Evolutionary conservation across 2,329 filamentous ascomycete species (phyloP), one percentile per base, ranked within the genome.

Genomic region (Atkinsonella texensis): DNA sequence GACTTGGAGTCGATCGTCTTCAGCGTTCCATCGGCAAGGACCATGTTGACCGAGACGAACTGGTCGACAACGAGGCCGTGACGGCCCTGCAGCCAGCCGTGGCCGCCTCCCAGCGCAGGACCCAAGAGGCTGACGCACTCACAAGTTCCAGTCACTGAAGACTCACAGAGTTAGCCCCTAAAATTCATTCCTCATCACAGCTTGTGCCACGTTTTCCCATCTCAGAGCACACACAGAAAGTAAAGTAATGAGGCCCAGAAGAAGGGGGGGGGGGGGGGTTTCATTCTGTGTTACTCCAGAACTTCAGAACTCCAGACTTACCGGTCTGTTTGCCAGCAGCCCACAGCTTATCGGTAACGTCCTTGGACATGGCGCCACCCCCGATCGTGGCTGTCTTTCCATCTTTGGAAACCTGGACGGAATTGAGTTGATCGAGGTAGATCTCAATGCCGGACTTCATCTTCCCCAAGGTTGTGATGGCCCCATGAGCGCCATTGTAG

Each of bases 21-120:
- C 46, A 69, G 48, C 10, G 60, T 67, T 13, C 77, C 76, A 54
- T 76, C 63, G 5, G 75, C 74, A 1, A 79, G 66, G 0, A 80
- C 75, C 1, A 81, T 58, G 20, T 74, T 70, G 63, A 76, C 63
- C 0, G 72, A 74, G 7, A 76, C 53, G 38, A 80, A 70, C 48
- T 81, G 72, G 54, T 82, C 79, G 4, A 72, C 62, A 2, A 76
- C 63, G 2, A 81, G 69, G 1, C 78, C 77, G 53, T 80, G 64
- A 32, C 67, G 70, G 1, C 78, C 76, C 58, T 79, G 73, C 5
- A 77, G 69, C 64, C 69, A 70, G 33, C 79, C 77, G 60, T 79
- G 73, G 4, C 80, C 78, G 51, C 80, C 80, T 2, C 80, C 79
- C 0, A 83, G 70, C 0, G 67, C 75, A 0, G 75, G 76, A 0